Evolutionary conservation across 1,284 basidiomycete species (phyloP), one percentile per base, ranked within the genome.

Genomic region (Trametes polyzona): DNA sequence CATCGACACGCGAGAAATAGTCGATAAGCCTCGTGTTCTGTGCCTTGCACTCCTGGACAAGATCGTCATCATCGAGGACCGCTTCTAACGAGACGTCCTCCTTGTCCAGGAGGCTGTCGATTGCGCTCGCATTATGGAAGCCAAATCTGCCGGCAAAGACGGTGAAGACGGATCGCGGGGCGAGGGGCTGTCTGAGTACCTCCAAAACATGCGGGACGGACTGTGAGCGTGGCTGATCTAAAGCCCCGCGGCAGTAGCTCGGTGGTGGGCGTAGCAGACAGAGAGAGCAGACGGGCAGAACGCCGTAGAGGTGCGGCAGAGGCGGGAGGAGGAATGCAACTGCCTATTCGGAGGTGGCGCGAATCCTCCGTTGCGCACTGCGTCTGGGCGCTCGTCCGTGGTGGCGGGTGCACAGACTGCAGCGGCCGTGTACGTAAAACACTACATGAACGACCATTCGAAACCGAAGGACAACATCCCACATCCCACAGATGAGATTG

Each of bases 31-130:
- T 81, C 33, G 90, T 89, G 71, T 98, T 98, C 74, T 96, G 94
- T 4, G 92, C 83, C 75, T 98, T 98, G 83, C 94, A 95, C 74
- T 98, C 96, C 73, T 94, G 92, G 49, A 98, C 78, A 52, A 98
- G 80, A 73, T 98, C 95, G 71, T 94, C 92, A 76, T 98, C 94
- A 76, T 97, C 95, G 55, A 98, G 80, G 56, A 98, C 87, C 47
- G 94, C 90, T 74, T 98, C 95, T 47, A 98, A 81, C 36, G 86
- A 81, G 61, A 92, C 87, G 66, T 92, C 89, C 64, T 91, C 89
- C 78, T 90, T 90, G 81, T 92, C 89, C 64, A 93, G 83, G 61
- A 93, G 81, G 70, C 82, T 83, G 82, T 93, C 90, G 76, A 93
- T 91, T 58, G 86, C 80, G 56, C 89, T 92, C 55, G 86, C 86